These are phyloP conservation scores for Phyllosticta ampelicida DNA, from an alignment of 2,329 filamentous ascomycete genomes.

Conservation along the genomic window DNA sequence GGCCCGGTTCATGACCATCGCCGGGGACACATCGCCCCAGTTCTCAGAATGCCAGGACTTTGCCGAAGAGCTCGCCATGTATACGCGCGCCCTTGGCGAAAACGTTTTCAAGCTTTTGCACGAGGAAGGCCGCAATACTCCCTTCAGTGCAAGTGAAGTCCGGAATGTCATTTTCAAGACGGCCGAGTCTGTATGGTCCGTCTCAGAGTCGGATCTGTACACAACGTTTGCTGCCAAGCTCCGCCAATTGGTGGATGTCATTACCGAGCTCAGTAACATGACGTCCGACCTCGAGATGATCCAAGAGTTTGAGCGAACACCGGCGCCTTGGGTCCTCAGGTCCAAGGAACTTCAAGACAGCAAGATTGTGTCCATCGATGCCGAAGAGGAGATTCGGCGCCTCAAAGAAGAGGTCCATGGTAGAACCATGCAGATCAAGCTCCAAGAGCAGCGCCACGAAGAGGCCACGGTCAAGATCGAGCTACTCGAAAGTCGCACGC, in stretches of 20 bases:
- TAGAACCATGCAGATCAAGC: conserved; percentile 45
- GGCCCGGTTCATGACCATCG: conserved; percentile 61
- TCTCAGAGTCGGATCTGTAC: conserved; percentile 58
- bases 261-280: conserved; percentile 61
- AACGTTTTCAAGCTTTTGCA: conserved; percentile 55
- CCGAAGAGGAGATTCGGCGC: conserved; percentile 72
- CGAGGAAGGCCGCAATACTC: conserved; percentile 53
- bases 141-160: conserved; percentile 9
- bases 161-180: conserved; percentile 8
- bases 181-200: conserved; percentile 26
- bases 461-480: conserved; percentile 88
- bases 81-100: conserved; percentile 56
- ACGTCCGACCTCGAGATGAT: conserved; percentile 34
- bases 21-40: conserved; percentile 52
- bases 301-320: conserved; percentile 53
- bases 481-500: conserved; percentile 78
- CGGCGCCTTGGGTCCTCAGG: conserved; percentile 73
- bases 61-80: conserved; percentile 53
- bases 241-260: conserved; percentile 49
- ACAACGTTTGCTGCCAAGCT: conserved; percentile 57
- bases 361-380: conserved; percentile 69
- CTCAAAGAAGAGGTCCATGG: conserved; percentile 73
- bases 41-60: conserved; percentile 61
- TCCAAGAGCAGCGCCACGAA: conserved; percentile 65
- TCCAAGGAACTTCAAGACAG: conserved; percentile 72